A percentile compares a stretch with the other conserved stretches of the same genome.
phyloP scores from a whole-genome alignment of 306 rosid genomes.

The Datisca glomerata region DNA sequence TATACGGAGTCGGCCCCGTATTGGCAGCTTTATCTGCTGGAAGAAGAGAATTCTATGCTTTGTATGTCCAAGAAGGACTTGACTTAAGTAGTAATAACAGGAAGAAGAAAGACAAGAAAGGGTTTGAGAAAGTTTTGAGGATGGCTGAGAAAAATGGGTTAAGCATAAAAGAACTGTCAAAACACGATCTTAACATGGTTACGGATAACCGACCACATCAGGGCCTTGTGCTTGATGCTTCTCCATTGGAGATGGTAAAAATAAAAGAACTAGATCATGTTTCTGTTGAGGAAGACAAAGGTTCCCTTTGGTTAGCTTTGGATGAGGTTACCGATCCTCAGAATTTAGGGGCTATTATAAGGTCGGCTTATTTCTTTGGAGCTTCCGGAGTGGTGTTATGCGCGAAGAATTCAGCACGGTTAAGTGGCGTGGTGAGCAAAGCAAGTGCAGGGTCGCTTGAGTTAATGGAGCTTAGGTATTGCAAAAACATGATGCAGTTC shows the following conservation, averaged over 20 bases:
- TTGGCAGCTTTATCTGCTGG: constrained; percentile 89
- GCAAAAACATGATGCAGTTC: constrained; percentile 97
- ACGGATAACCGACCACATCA: constrained; percentile 93
- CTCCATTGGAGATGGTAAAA: constrained; percentile 83
- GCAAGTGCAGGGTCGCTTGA: constrained; percentile 96
- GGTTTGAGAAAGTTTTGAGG: constrained; percentile 64
- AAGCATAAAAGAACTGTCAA: constrained; percentile 51
- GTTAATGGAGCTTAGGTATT: constrained; percentile 77
- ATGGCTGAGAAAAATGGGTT: constrained; percentile 62
- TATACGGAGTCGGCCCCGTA: constrained; percentile 93
- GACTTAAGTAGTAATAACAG: constrained; percentile 70
- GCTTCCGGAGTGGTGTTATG: constrained; percentile 84
- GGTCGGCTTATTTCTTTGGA: constrained; percentile 86
- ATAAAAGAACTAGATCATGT: constrained; percentile 58
- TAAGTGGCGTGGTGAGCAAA: constrained; percentile 91
- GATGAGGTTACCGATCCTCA: constrained; percentile 97
- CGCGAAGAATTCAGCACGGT: constrained; percentile 87
- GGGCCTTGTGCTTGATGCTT: constrained; percentile 84
- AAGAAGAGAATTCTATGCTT: constrained; percentile 80
- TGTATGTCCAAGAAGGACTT: constrained; percentile 79
- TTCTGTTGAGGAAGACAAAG: constrained; percentile 48
- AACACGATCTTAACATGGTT: constrained; percentile 93
- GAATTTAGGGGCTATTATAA: constrained; percentile 82
- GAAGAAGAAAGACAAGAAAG: constrained; percentile 96
- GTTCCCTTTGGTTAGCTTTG: constrained; percentile 82